Percentiles rank a stretch among this genome's conserved stretches.
Conservation (phyloP, 306 rosid genomes). For the Coriaria nepalensis region DNA sequence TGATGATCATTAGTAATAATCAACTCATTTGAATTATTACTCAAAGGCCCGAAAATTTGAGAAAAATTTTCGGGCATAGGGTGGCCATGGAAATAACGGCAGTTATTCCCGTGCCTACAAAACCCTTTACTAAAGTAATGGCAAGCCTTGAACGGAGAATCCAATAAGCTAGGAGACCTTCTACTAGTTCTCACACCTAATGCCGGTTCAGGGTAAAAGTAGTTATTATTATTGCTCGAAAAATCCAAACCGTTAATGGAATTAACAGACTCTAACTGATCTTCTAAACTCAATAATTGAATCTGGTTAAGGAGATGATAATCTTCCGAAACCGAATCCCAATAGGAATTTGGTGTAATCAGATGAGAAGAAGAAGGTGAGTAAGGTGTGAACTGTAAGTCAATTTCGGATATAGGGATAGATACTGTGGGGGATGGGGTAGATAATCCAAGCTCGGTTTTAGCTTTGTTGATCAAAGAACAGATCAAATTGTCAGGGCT, state of each 20-base stretch:
- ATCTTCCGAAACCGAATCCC: constrained; percentile 17
- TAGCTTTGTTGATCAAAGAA: constrained; percentile 26
- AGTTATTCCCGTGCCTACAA: constrained; percentile 34
- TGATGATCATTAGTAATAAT: constrained; percentile 16
- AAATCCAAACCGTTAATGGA: constrained; percentile 16
- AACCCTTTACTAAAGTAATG: constrained; percentile 38
- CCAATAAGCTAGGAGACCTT: constrained; percentile 32
- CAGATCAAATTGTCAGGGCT: constrained; percentile 27
- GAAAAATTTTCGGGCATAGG: constrained; percentile 18
- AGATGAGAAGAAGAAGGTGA: constrained; percentile 3
- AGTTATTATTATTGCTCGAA: constrained; percentile 7
- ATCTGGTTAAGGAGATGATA: constrained; percentile 16
- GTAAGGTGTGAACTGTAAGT: constrained; percentile 15
- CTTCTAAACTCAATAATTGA: constrained; percentile 19
- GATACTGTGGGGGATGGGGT: constrained; percentile 15
- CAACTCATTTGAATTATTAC: constrained; percentile 11
- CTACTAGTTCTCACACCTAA: constrained; percentile 18
- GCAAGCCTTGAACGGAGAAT: constrained; percentile 27
- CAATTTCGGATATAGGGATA: constrained; percentile 18
- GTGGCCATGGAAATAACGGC: constrained; percentile 30
- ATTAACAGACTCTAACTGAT: constrained; percentile 10
- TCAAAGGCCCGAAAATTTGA: constrained; percentile 3
- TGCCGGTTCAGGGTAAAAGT: constrained; percentile 19
- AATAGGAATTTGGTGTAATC: constrained; percentile 9
- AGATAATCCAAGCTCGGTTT: constrained; percentile 23